These are phyloP conservation scores for Firmiana major DNA, from an alignment of 345 rosid species.

Conservation along the genomic window DNA sequence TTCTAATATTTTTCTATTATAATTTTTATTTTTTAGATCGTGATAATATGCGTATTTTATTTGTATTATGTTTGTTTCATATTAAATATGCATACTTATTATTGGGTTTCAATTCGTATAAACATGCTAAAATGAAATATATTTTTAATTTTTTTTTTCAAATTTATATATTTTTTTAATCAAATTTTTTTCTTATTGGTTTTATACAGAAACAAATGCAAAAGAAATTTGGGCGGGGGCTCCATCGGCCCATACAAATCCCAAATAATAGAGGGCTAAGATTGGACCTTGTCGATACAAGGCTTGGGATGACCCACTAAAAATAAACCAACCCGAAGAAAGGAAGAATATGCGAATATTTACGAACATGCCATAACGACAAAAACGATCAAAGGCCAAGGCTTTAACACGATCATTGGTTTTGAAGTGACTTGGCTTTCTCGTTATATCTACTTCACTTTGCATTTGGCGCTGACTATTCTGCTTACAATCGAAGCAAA, in stretches of 20 bases:
- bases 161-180: too few relatives aligned
- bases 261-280: background rate
- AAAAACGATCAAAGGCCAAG: background rate
- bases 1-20: too few relatives aligned
- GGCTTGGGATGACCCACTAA: background rate
- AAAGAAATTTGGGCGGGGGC: background rate
- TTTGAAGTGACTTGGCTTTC: background rate
- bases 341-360: constrained; percentile 24
- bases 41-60: too few relatives aligned
- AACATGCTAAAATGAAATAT: too few relatives aligned
- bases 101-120: too few relatives aligned
- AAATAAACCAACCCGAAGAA: background rate
- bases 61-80: too few relatives aligned
- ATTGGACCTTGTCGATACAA: background rate
- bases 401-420: background rate
- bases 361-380: background rate
- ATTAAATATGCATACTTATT: too few relatives aligned
- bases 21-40: too few relatives aligned
- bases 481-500: constrained; percentile 18
- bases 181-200: too few relatives aligned
- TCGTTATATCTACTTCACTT: background rate
- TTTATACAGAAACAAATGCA: too few relatives aligned
- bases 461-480: background rate
- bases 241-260: background rate
- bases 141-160: too few relatives aligned